Base-by-base conservation (phyloP, 176 grass and related monocot species). In the Urochloa ruziziensis region DNA sequence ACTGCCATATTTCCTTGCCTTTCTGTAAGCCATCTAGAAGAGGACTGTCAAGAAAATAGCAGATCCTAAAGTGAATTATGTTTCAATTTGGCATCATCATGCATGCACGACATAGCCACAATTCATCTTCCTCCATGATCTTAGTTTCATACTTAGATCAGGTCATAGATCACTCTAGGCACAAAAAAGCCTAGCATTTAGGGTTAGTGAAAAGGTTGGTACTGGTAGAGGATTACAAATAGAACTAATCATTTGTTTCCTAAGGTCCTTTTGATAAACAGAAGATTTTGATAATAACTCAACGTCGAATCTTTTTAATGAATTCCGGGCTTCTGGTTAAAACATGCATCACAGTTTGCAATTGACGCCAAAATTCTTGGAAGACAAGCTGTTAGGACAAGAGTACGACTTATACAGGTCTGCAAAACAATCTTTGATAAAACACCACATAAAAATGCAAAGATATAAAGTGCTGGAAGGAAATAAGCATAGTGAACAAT, bases 1-100 rank as follows among this genome's bases (percentile, higher is more conserved):
- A 73, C 32, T 84, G 76, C 47, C 71, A 56, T 70, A 59, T 44
- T 47, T 92, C 71, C 80, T 89, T 71, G 48, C 60, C 70, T 81
- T 81, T 71, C 53, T 57, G 2, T 44, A 35, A 68, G 40, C 44
- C 78, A 85, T 66, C 66, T 78, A 73, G 40, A 69, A 58, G 16
- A 64, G 16, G n/a, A 51, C 16, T 64, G 24, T 61, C 16, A 73
- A 36, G 59, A n/a, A 48, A 10, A 75, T 74, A 62, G 24, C 12
- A 61, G 9, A 89, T 40, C 21, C 17, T 68, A 42, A 12, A 7
- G 29, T 74, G 30, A 66, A 33, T 2, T 23, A n/a, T n/a, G 21
- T 56, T 56, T 56, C 52, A 56, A 56, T 56, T n/a, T n/a, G 52
- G 7, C 6, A 23, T 56, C n/a, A 56, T n/a, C 19, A 56, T 56